These are phyloP conservation scores for Phtheirospermum japonicum DNA, from an alignment of 257 asterid genomes.

Conservation along the genomic window DNA sequence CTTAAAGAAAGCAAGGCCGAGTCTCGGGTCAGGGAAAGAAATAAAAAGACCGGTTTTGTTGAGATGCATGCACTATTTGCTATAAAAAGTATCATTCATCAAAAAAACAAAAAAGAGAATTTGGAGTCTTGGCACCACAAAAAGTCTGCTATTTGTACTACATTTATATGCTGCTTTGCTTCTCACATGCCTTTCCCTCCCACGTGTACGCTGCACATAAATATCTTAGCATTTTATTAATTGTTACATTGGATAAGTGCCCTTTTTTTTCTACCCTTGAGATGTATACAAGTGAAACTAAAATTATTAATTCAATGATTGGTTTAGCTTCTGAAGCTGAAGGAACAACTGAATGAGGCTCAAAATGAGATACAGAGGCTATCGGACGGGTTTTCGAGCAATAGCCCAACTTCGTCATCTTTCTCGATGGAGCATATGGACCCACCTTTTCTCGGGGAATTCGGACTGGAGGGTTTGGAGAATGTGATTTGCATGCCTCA, in stretches of 20 bases:
- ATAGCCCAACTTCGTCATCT: conserved; percentile 46
- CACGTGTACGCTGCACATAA: conserved; percentile 28
- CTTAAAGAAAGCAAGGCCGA: too few relatives aligned
- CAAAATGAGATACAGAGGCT: conserved; percentile 50
- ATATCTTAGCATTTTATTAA: background rate
- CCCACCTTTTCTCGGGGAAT: conserved; percentile 49
- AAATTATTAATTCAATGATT: too few relatives aligned
- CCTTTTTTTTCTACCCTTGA: too few relatives aligned
- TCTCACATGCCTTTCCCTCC: conserved; percentile 34
- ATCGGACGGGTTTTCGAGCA: conserved; percentile 47
- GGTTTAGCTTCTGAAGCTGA: conserved; percentile 49
- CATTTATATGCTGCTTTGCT: conserved; percentile 19
- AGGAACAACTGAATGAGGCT: conserved; percentile 52
- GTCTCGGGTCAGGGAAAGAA: too few relatives aligned
- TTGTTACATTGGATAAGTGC: too few relatives aligned
- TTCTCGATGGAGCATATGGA: conserved; percentile 34
- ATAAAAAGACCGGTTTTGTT: background rate
- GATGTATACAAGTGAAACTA: too few relatives aligned
- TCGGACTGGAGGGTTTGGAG: conserved; percentile 52
- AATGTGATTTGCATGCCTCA: conserved; percentile 37
- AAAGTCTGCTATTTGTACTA: conserved; percentile 26
- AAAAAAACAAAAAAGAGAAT: background rate
- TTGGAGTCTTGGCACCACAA: conserved; percentile 23
- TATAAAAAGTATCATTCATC: background rate
- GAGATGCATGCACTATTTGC: conserved; percentile 7